phyloP scores from a whole-genome alignment of 306 rosid genomes.

The Casuarina glauca region DNA sequence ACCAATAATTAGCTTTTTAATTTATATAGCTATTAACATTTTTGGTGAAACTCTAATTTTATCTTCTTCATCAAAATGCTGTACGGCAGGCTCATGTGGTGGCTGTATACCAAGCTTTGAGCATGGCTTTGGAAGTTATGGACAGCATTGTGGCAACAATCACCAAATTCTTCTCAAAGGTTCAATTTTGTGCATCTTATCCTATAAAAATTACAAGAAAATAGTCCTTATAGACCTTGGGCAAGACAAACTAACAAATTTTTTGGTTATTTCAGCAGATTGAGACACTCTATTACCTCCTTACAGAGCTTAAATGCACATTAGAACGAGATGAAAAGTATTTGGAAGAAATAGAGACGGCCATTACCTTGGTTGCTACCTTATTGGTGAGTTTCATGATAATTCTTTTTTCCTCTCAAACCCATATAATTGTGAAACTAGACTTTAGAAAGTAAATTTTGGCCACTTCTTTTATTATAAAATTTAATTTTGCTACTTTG shows the following conservation, averaged over 20 bases:
- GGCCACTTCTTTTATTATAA: not conserved
- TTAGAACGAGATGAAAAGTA: slow-evolving; percentile 49
- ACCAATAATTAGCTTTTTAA: not conserved
- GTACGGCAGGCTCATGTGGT: slow-evolving; percentile 42
- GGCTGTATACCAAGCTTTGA: slow-evolving; percentile 50
- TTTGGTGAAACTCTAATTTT: not conserved
- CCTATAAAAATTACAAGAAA: not conserved
- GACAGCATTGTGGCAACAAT: slow-evolving; percentile 38
- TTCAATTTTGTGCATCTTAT: slow-evolving; percentile 3
- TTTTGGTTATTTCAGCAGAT: slow-evolving; percentile 36
- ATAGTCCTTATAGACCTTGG: not conserved
- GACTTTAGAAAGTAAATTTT: not conserved
- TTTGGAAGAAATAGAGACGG: slow-evolving; percentile 37
- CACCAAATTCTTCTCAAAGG: slow-evolving; percentile 47
- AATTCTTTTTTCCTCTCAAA: not conserved
- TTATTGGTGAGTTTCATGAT: slow-evolving; percentile 44
- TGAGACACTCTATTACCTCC: slow-evolving; percentile 55
- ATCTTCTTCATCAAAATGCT: not conserved
- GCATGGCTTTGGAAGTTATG: slow-evolving; percentile 46
- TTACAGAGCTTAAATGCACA: slow-evolving; percentile 58
- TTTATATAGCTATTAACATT: not conserved
- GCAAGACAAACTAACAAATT: not conserved
- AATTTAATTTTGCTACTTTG: not conserved
- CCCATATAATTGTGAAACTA: not conserved
- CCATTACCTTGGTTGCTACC: slow-evolving; percentile 30